Percentiles rank a stretch among this genome's conserved stretches.
Evolutionary conservation across 352 stramenopile species (phyloP).

Genomic region (Chrysophaeum taylorii): DNA sequence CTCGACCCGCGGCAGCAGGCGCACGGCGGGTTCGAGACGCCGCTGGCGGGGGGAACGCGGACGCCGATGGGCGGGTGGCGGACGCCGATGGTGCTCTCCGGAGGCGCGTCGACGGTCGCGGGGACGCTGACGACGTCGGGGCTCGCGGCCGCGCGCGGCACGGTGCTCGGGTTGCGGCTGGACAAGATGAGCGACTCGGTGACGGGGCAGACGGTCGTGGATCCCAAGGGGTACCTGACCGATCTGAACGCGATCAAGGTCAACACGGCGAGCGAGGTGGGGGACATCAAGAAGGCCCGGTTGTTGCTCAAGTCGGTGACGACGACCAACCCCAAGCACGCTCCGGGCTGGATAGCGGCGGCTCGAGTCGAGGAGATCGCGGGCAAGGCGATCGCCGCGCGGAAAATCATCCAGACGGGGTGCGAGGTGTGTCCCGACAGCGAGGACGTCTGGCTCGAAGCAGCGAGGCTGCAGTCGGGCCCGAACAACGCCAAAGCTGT

Average conservation of each 20-base stretch:
- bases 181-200: constrained; percentile 94
- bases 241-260: constrained; percentile 86
- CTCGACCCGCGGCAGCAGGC: constrained; percentile 15
- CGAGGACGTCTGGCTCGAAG: constrained; percentile 98
- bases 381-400: constrained; percentile 75
- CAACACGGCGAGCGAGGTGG: constrained; percentile 80
- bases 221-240: constrained; percentile 96
- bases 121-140: constrained; percentile 54
- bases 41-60: constrained; percentile 18
- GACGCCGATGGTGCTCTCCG: not conserved
- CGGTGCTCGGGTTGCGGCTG: constrained; percentile 83
- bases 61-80: constrained; percentile 27
- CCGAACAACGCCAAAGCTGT: constrained; percentile 91
- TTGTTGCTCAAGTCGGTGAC: constrained; percentile 88
- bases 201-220: constrained; percentile 86
- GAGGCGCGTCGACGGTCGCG: not conserved
- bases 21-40: constrained; percentile 18
- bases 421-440: constrained; percentile 87
- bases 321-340: constrained; percentile 96
- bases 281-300: constrained; percentile 95
- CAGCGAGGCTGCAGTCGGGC: constrained; percentile 78
- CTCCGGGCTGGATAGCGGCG: constrained; percentile 92
- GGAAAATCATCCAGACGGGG: constrained; percentile 93
- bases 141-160: constrained; percentile 74
- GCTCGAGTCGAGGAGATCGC: constrained; percentile 94